Percentiles rank a stretch among this genome's conserved stretches.
Evolutionary conservation across 2,329 filamentous ascomycete genomes (phyloP).

Genomic region (Fusarium xyrophilum): DNA sequence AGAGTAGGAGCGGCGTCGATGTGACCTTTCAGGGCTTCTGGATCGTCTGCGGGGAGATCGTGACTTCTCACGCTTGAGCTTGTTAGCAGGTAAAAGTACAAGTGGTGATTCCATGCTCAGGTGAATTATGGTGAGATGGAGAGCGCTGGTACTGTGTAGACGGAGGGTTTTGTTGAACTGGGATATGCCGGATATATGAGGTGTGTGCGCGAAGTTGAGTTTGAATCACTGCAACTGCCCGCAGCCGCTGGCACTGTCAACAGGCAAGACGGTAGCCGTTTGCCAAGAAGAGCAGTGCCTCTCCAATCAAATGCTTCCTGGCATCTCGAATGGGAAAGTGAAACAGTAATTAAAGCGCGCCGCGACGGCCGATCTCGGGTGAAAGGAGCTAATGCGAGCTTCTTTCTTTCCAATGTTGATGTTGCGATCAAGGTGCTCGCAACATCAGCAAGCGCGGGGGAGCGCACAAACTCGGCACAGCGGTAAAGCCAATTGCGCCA

Average conservation of each 20-base stretch:
- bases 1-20: slow-evolving; percentile 78
- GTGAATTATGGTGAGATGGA: slow-evolving; percentile 12
- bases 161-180: slow-evolving; percentile 16
- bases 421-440: slow-evolving; percentile 22
- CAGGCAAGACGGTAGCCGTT: neutral
- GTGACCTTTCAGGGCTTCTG: slow-evolving; percentile 76
- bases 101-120: slow-evolving; percentile 28
- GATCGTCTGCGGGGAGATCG: slow-evolving; percentile 83
- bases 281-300: slow-evolving; percentile 3
- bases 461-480: slow-evolving; percentile 29
- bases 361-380: slow-evolving; percentile 33
- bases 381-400: slow-evolving; percentile 30
- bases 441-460: slow-evolving; percentile 32
- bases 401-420: slow-evolving; percentile 21
- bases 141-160: slow-evolving; percentile 5
- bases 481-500: slow-evolving; percentile 26
- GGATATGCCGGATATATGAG: slow-evolving; percentile 10
- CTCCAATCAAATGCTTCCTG: neutral
- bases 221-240: slow-evolving; percentile 28
- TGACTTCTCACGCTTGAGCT: slow-evolving; percentile 78
- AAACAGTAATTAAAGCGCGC: slow-evolving; percentile 2
- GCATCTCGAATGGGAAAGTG: slow-evolving; percentile 3
- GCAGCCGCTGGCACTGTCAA: slow-evolving; percentile 11
- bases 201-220: slow-evolving; percentile 9
- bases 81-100: slow-evolving; percentile 39